Percentiles rank a stretch among this genome's conserved stretches.
Evolutionary conservation across 2,329 filamentous ascomycete species (phyloP).

Genomic region (Xylaria arbuscula): DNA sequence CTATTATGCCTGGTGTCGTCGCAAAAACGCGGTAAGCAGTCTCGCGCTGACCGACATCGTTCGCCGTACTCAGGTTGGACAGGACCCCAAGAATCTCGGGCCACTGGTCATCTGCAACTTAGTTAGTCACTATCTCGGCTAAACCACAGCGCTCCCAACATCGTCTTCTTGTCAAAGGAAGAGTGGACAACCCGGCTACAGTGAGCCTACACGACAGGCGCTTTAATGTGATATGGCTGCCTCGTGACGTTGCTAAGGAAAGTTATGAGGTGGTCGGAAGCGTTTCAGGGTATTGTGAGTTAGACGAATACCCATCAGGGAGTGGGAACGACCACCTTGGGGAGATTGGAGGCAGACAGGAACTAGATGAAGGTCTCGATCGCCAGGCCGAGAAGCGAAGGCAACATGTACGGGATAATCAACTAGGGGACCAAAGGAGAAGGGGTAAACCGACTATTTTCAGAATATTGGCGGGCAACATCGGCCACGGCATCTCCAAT

Average conservation of each 20-base stretch:
- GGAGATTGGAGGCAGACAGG: background rate
- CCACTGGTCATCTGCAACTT: conserved; percentile 80
- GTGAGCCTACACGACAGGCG: background rate
- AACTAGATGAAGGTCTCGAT: background rate
- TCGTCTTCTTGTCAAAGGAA: background rate
- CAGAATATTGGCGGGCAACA: conserved; percentile 92
- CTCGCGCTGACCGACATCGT: conserved; percentile 85
- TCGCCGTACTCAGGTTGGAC: conserved; percentile 90
- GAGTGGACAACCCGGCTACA: background rate
- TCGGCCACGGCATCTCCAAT: conserved; percentile 98
- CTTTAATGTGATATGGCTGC: too few relatives aligned
- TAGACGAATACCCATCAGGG: background rate
- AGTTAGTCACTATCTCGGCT: conserved; percentile 37
- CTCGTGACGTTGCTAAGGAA: background rate
- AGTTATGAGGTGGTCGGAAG: background rate
- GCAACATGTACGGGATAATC: background rate
- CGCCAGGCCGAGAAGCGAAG: background rate
- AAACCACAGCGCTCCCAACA: background rate
- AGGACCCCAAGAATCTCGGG: conserved; percentile 86
- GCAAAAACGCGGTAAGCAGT: conserved; percentile 95
- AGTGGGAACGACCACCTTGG: background rate
- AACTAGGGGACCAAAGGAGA: conserved; percentile 14
- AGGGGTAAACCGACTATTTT: conserved; percentile 74
- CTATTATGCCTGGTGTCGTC: conserved; percentile 93
- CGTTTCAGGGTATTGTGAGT: background rate